phyloP scores from a whole-genome alignment of 1,284 basidiomycete genomes.

The Binderoboletus segoi region DNA sequence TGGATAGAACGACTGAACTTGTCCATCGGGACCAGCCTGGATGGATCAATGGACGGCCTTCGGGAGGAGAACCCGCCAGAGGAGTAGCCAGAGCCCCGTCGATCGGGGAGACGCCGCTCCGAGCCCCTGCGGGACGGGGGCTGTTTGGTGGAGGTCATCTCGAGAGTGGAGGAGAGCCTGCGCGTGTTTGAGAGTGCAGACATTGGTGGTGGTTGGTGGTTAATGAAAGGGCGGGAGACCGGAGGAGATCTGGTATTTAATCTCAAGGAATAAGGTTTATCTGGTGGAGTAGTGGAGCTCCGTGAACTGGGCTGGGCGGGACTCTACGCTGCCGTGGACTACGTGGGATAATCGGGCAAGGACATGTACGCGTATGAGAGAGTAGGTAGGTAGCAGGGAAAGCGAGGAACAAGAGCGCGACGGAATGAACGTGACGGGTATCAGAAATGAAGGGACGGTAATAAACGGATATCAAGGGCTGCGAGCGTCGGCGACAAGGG shows the following conservation, averaged over 20 bases:
- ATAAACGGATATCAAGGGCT: constrained; percentile 30
- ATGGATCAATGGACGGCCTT: constrained; percentile 73
- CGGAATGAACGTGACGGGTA: constrained; percentile 31
- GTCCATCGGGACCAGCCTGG: constrained; percentile 75
- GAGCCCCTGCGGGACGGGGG: constrained; percentile 38
- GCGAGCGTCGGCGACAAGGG: constrained; percentile 18
- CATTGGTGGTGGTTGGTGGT: constrained; percentile 32
- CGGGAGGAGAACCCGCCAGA: constrained; percentile 53
- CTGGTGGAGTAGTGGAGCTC: background rate
- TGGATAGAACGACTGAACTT: constrained; percentile 48
- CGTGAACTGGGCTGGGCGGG: background rate
- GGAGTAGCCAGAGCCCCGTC: constrained; percentile 46
- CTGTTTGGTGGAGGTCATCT: constrained; percentile 36
- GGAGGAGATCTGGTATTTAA: constrained; percentile 19
- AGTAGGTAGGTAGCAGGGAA: constrained; percentile 7
- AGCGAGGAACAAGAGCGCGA: constrained; percentile 13
- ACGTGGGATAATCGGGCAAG: constrained; percentile 15
- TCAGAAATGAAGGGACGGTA: constrained; percentile 32
- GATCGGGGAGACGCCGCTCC: constrained; percentile 40
- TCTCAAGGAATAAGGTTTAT: constrained; percentile 20
- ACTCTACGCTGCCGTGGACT: no score
- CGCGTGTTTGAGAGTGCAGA: constrained; percentile 19
- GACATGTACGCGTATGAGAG: constrained; percentile 1
- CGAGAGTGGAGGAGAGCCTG: constrained; percentile 36
- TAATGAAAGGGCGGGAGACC: background rate